A percentile compares a stretch with the other conserved stretches of the same genome.
Conservation (phyloP, 345 rosid species). For the Durio zibethinus region DNA sequence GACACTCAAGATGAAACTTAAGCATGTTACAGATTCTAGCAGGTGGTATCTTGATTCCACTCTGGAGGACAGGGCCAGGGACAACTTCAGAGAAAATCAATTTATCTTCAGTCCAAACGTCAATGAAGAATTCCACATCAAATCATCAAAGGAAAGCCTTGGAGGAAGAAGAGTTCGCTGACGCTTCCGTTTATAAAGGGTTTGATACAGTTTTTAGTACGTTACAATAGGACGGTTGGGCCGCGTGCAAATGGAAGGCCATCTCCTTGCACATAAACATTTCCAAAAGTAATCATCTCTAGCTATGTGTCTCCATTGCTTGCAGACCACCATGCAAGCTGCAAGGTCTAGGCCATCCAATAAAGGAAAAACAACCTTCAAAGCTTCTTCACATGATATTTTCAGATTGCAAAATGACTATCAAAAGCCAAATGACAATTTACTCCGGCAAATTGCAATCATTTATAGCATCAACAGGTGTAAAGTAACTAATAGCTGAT, state of each 20-base stretch:
- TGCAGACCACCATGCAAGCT: slow-evolving; percentile 72
- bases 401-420: slow-evolving; percentile 14
- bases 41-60: slow-evolving; percentile 54
- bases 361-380: slow-evolving; percentile 78
- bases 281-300: slow-evolving; percentile 91
- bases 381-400: slow-evolving; percentile 64
- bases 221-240: slow-evolving; percentile 55
- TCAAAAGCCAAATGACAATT: slow-evolving; percentile 2
- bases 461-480: slow-evolving; percentile 3
- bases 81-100: slow-evolving; percentile 75
- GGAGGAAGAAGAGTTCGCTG: slow-evolving; percentile 62
- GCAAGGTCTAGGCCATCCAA: slow-evolving; percentile 74
- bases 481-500: neutral
- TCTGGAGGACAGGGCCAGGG: slow-evolving; percentile 53
- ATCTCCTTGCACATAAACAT: slow-evolving; percentile 70
- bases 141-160: slow-evolving; percentile 60
- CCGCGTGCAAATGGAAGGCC: slow-evolving; percentile 91
- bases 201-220: slow-evolving; percentile 69
- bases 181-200: slow-evolving; percentile 49
- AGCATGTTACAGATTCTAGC: slow-evolving; percentile 45
- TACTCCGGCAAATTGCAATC: slow-evolving; percentile 17
- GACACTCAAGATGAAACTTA: slow-evolving; percentile 40
- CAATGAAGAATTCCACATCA: slow-evolving; percentile 78
- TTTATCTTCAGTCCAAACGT: slow-evolving; percentile 76
- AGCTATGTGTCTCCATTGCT: slow-evolving; percentile 75